Evolutionary conservation across 2,329 filamentous ascomycete species (phyloP).

Genomic region (Hypoxylon sp.): DNA sequence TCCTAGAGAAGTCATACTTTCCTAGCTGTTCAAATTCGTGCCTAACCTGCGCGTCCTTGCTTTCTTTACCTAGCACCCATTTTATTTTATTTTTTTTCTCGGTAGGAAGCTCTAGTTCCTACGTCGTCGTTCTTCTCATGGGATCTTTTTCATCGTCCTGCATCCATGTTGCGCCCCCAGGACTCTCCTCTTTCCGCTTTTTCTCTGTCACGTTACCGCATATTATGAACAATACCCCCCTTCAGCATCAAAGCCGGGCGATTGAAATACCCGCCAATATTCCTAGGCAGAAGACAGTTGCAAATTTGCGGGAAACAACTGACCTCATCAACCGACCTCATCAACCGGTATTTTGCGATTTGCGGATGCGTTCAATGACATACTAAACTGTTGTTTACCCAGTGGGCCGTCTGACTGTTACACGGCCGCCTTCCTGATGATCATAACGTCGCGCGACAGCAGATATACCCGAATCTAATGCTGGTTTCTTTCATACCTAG

Average conservation of each 20-base stretch:
- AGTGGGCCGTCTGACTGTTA: background rate
- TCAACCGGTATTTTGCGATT: background rate
- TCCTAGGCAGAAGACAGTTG: background rate
- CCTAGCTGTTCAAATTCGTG: conserved; percentile 18
- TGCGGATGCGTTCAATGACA: background rate
- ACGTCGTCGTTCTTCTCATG: background rate
- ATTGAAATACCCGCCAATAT: background rate
- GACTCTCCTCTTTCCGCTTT: background rate
- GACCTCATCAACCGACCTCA: background rate
- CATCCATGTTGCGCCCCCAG: background rate
- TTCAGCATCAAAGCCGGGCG: background rate
- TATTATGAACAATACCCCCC: background rate
- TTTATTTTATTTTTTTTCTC: background rate
- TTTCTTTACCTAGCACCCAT: background rate
- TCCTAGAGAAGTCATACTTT: conserved; percentile 32
- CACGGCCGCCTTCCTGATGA: background rate
- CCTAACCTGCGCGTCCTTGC: conserved; percentile 11
- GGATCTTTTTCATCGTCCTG: background rate
- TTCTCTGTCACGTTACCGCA: background rate
- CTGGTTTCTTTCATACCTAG: conserved; percentile 4
- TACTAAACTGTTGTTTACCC: background rate
- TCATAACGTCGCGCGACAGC: conserved; percentile 16
- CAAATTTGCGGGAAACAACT: background rate
- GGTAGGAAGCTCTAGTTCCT: conserved; percentile 2
- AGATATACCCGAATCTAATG: conserved; percentile 23